phyloP scores from a whole-genome alignment of 2,329 filamentous ascomycete species.

The Scytalidium sp. region DNA sequence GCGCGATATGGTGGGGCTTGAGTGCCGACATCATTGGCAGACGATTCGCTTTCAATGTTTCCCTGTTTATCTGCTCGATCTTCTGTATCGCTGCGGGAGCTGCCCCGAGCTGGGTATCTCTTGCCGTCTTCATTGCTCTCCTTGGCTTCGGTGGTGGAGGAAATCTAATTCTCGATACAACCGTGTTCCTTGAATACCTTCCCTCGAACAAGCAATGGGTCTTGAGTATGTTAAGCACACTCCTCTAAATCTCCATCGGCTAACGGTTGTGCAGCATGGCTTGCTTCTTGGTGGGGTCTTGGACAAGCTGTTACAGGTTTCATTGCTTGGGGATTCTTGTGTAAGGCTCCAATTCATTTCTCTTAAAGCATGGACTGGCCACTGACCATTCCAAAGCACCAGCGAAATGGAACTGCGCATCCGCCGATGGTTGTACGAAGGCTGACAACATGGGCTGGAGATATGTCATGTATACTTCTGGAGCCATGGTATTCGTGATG shows the following conservation, averaged over 20 bases:
- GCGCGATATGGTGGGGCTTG: slow-evolving; percentile 67
- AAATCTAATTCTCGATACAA: slow-evolving; percentile 50
- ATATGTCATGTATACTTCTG: slow-evolving; percentile 52
- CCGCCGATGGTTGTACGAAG: slow-evolving; percentile 41
- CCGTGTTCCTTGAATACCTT: slow-evolving; percentile 55
- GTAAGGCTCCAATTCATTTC: slow-evolving; percentile 7
- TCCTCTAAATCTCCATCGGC: background rate
- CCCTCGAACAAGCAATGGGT: slow-evolving; percentile 61
- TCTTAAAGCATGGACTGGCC: background rate
- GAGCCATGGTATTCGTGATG: slow-evolving; percentile 52
- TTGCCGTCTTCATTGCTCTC: slow-evolving; percentile 62
- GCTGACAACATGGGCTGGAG: slow-evolving; percentile 55
- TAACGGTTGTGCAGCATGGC: slow-evolving; percentile 35
- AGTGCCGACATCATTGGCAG: slow-evolving; percentile 66
- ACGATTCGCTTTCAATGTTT: slow-evolving; percentile 66
- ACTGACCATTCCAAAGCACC: slow-evolving; percentile 22
- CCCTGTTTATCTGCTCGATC: slow-evolving; percentile 59
- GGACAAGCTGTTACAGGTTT: slow-evolving; percentile 26
- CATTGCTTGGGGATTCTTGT: slow-evolving; percentile 23
- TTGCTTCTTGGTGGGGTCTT: slow-evolving; percentile 54
- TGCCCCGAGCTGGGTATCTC: slow-evolving; percentile 62
- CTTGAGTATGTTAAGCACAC: slow-evolving; percentile 34
- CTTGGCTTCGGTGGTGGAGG: slow-evolving; percentile 63
- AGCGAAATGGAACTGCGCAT: slow-evolving; percentile 41
- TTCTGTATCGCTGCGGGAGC: slow-evolving; percentile 64